A percentile compares a stretch with the other conserved stretches of the same genome.
These are phyloP conservation scores for Lecanicillium sp. DNA, from an alignment of 2,329 filamentous ascomycete genomes.

Conservation along the genomic window DNA sequence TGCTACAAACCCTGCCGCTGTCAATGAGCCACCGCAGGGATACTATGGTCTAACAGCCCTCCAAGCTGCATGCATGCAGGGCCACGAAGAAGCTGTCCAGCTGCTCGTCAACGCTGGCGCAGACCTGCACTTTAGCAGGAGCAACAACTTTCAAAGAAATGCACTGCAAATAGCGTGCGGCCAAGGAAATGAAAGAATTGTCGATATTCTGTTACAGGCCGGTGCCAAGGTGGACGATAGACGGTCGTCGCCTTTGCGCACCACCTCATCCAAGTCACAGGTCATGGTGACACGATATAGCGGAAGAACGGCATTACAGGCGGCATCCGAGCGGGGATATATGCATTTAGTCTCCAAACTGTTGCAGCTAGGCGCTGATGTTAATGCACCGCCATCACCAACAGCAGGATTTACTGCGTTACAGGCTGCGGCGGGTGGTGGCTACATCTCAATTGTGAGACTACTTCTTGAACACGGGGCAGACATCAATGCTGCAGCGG, in stretches of 20 bases:
- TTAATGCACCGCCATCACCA: conserved; percentile 18
- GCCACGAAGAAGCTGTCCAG: conserved; percentile 10
- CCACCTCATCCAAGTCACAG: neutral
- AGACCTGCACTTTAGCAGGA: neutral
- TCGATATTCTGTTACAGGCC: conserved; percentile 1
- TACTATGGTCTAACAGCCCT: conserved; percentile 29
- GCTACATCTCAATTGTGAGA: conserved; percentile 7
- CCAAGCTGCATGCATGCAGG: conserved; percentile 23
- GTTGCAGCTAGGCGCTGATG: conserved; percentile 22
- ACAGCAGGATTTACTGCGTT: conserved; percentile 14
- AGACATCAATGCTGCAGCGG: conserved; percentile 12
- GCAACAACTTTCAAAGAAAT: conserved; percentile 4
- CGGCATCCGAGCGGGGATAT: conserved; percentile 21
- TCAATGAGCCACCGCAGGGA: conserved; percentile 22
- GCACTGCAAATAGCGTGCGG: conserved; percentile 6
- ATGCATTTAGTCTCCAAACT: conserved; percentile 16
- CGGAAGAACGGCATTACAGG: conserved; percentile 29
- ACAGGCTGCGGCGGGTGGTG: conserved; percentile 13
- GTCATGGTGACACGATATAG: conserved; percentile 18
- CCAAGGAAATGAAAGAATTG: neutral
- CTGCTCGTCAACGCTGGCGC: conserved; percentile 3
- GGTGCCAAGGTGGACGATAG: conserved; percentile 2
- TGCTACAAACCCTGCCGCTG: conserved; percentile 15
- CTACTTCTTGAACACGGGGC: conserved; percentile 12
- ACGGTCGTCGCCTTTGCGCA: neutral